A percentile compares a stretch with the other conserved stretches of the same genome.
These are phyloP conservation scores for Dendrocalamus latiflorus DNA, from an alignment of 202 grass and related monocot species.

Conservation along the genomic window DNA sequence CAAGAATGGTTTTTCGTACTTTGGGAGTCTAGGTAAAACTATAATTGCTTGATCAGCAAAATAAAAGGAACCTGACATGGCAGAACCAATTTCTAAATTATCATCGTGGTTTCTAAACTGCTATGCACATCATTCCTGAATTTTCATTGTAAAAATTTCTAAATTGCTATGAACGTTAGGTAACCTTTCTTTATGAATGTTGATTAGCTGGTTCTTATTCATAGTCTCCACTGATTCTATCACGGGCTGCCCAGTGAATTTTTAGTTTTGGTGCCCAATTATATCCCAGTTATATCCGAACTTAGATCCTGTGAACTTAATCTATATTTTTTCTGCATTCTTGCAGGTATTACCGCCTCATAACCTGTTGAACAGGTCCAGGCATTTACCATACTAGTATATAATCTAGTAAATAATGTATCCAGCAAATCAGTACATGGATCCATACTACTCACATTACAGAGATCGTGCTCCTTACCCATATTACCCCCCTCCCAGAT, in stretches of 20 bases:
- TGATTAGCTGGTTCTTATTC: background rate
- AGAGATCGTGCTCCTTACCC: slow-evolving; percentile 31
- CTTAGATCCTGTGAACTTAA: background rate
- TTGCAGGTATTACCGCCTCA: slow-evolving; percentile 20
- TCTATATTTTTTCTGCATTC: background rate
- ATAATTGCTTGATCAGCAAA: no score
- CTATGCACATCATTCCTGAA: background rate
- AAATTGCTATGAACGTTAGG: no score
- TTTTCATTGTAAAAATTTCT: no score
- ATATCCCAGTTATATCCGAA: background rate
- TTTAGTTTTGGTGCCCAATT: background rate
- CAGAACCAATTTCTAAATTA: no score
- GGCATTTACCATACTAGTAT: slow-evolving; percentile 18
- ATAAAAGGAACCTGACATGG: no score
- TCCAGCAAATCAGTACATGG: slow-evolving; percentile 52
- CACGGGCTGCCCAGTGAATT: no score
- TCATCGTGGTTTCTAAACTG: background rate
- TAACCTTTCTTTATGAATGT: background rate
- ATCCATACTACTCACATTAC: slow-evolving; percentile 57
- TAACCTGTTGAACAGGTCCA: background rate
- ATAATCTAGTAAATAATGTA: slow-evolving; percentile 43
- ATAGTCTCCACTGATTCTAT: background rate
- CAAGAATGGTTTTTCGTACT: no score
- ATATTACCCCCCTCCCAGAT: slow-evolving; percentile 35
- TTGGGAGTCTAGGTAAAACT: no score